Base-by-base conservation (phyloP, 306 rosid species). In the Crataegus laevigata region DNA sequence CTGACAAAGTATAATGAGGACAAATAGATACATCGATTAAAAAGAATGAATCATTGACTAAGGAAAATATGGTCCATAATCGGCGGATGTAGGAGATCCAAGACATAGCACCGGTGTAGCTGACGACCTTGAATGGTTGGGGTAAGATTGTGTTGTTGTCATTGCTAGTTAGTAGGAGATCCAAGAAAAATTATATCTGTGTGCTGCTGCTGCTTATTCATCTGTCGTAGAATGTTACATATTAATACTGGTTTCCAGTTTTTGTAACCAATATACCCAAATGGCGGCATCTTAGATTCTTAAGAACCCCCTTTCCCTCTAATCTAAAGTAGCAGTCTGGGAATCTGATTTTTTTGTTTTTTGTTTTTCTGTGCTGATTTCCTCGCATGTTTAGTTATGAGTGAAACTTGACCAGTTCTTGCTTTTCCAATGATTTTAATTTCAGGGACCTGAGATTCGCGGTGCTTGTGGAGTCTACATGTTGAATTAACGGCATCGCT, bases 391-490 rank as follows among this genome's bases (percentile, higher is more conserved):
- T 32, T 26, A 26, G 34, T 52, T 75, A 11, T 51, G 17, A 52
- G 7, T 7, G 30, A 68, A 19, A 68, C 68, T 28, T 12, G 4
- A 25, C 59, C 24, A 43, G 14, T 45, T 47, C 22, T 30, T 60
- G 10, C 5, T 47, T 45, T 19, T 45, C 5, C 24, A 30, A 2
- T 22, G 11, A 24, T 30, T 66, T 54, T 19, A 18, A 17, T 61
- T 59, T 43, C 68, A 66, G 75, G 67, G 70, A 66, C 40, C 61
- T 72, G 34, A 55, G 61, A 45, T 50, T 72, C 57, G 4, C 43
- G 66, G 28, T 82, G 36, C 73, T 61, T 28, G 73, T 25, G 19
- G 54, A 25, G 9, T 69, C 14, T 69, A 47, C 18, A 17, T 9
- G 38, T 15, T 43, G 72, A 68, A 18, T 4, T 9, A 8, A 59